A percentile compares a stretch with the other conserved stretches of the same genome.
phyloP scores from a whole-genome alignment of 371 early-diverging fungal species.

The Syncephalastrum monosporum region DNA sequence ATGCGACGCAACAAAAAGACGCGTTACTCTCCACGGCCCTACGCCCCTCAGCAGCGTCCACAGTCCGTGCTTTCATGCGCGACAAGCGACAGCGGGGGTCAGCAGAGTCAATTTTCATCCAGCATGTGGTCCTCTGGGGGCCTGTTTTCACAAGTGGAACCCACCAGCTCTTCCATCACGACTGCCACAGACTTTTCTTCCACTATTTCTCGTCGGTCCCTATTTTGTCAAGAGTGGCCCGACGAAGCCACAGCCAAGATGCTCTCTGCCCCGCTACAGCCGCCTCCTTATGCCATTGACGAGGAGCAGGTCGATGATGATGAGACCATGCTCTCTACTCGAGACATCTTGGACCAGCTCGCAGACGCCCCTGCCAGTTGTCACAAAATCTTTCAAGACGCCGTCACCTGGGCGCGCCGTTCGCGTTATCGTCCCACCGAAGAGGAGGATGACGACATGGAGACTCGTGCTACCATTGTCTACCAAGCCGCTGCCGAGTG shows the following conservation, averaged over 20 bases:
- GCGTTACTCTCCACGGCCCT: too few species aligned
- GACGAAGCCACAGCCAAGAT: conserved; percentile 3
- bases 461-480: conserved; percentile 1
- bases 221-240: conserved; percentile 16
- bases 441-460: not conserved
- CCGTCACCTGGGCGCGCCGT: conserved; percentile 10
- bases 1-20: too few species aligned
- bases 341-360: conserved; percentile 5
- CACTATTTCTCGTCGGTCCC: conserved; percentile 19
- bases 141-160: conserved; percentile 33
- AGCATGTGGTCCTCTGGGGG: conserved; percentile 17
- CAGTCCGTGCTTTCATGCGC: conserved; percentile 7
- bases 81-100: conserved; percentile 7
- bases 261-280: not conserved
- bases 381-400: conserved; percentile 13
- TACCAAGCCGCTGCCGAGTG: conserved; percentile 16
- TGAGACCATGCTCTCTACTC: not conserved
- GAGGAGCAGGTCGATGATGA: not conserved
- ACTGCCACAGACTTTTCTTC: conserved; percentile 21
- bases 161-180: conserved; percentile 21
- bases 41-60: not conserved
- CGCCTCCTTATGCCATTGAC: conserved; percentile 7
- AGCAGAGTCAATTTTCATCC: conserved; percentile 2
- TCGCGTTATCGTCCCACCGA: conserved; percentile 1
- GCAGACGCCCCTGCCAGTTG: conserved; percentile 1